Conservation (phyloP, 2,329 filamentous ascomycete genomes). For the Canariomyces notabilis region DNA sequence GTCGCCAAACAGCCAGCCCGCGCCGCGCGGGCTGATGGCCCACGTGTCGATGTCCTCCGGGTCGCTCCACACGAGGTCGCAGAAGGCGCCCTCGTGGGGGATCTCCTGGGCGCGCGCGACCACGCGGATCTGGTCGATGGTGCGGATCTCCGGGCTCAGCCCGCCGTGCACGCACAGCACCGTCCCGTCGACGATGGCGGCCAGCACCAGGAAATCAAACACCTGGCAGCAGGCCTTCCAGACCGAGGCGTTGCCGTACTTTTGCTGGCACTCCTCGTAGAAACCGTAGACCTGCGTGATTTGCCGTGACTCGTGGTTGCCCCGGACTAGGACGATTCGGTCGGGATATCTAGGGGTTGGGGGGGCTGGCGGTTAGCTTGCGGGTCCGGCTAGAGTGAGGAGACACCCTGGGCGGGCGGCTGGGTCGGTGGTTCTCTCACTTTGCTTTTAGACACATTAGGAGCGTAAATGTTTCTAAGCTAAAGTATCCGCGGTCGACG, state of each 20-base stretch:
- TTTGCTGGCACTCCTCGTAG: constrained; percentile 96
- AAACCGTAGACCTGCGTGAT: constrained; percentile 99
- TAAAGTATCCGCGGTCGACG: constrained; percentile 95
- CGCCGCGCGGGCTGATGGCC: constrained; percentile 86
- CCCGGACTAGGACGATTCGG: constrained; percentile 90
- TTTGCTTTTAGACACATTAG: constrained; percentile 88
- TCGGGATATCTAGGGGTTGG: constrained; percentile 73
- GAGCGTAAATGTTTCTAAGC: constrained; percentile 94
- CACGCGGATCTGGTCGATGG: constrained; percentile 97
- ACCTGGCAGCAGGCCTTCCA: constrained; percentile 99
- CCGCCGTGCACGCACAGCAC: constrained; percentile 98
- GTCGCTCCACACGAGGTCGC: constrained; percentile 96
- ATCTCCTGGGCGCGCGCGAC: constrained; percentile 97
- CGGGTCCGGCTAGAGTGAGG: background rate
- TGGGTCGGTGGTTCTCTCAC: constrained; percentile 41
- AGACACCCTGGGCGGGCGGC: constrained; percentile 9
- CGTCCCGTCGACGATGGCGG: constrained; percentile 95
- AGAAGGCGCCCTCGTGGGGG: constrained; percentile 96
- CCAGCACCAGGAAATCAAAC: constrained; percentile 95
- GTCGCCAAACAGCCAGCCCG: constrained; percentile 96
- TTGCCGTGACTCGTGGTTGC: constrained; percentile 95
- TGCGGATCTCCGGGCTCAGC: constrained; percentile 84
- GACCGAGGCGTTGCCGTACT: constrained; percentile 98
- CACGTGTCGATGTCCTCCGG: constrained; percentile 97
- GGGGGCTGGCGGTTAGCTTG: constrained; percentile 15